Conservation (phyloP, 208 protist genomes). For the Leptomonas pyrrhocoris region DNA sequence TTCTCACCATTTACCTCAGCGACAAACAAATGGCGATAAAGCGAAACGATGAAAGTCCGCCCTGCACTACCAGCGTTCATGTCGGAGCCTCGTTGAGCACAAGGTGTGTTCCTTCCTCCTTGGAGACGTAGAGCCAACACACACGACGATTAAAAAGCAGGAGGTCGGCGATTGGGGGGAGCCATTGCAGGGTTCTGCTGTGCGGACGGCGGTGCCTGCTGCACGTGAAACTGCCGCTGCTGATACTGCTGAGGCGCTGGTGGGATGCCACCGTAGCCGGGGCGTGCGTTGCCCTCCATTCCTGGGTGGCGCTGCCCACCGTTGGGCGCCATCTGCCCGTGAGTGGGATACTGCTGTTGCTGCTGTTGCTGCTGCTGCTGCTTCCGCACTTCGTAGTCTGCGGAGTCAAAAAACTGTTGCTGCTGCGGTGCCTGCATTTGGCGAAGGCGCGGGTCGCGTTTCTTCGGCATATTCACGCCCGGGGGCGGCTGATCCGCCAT, state of each 20-base stretch:
- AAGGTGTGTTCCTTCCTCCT: no score
- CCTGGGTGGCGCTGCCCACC: constrained; percentile 4
- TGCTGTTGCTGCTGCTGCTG: constrained; percentile 52
- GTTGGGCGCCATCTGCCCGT: constrained; percentile 13
- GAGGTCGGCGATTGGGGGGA: neutral
- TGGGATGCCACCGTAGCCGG: neutral
- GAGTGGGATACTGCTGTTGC: constrained; percentile 7
- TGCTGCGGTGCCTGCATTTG: constrained; percentile 67
- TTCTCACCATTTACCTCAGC: no score
- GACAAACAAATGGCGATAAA: no score
- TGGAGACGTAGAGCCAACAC: neutral
- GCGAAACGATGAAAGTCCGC: no score
- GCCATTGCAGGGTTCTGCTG: neutral
- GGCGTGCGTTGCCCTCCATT: constrained; percentile 5
- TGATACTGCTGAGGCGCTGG: neutral
- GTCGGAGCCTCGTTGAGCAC: no score
- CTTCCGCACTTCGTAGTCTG: constrained; percentile 86
- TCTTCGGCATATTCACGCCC: constrained; percentile 89
- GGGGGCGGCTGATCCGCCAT: constrained; percentile 47
- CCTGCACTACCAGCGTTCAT: no score
- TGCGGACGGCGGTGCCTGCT: constrained; percentile 3
- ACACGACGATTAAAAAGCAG: constrained; percentile 6
- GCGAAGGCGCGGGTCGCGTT: constrained; percentile 81
- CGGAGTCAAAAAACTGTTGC: constrained; percentile 90
- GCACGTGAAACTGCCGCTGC: neutral